These are phyloP conservation scores for Phytophthora brassicae DNA, from an alignment of 352 stramenopile species.

Conservation along the genomic window DNA sequence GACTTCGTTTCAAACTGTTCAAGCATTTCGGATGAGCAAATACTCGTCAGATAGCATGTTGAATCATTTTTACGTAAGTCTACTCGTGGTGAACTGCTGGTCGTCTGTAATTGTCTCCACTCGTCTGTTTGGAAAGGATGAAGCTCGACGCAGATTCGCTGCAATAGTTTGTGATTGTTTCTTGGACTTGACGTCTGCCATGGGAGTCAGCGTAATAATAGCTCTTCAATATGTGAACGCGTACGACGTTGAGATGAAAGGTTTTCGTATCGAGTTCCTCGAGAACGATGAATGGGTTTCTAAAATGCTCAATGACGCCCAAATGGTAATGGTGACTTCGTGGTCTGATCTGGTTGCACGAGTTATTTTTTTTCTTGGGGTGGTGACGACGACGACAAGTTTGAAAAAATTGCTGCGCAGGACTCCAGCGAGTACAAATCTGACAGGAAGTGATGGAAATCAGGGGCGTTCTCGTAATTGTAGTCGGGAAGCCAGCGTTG, in stretches of 20 bases:
- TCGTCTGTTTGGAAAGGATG: not conserved
- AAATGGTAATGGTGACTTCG: constrained; percentile 20
- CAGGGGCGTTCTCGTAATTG: no score
- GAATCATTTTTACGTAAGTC: constrained; percentile 24
- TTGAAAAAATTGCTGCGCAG: constrained; percentile 13
- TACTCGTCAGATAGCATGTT: constrained; percentile 3
- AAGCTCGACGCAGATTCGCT: constrained; percentile 6
- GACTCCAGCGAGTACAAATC: no score
- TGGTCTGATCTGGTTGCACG: constrained; percentile 16
- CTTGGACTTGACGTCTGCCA: constrained; percentile 10
- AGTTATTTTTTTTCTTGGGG: constrained; percentile 8
- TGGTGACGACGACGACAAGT: constrained; percentile 11
- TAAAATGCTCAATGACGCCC: constrained; percentile 14
- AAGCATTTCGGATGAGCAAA: constrained; percentile 6
- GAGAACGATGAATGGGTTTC: constrained; percentile 20
- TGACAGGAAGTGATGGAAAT: no score
- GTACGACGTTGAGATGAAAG: not conserved
- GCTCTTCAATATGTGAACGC: constrained; percentile 5
- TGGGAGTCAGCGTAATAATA: constrained; percentile 6
- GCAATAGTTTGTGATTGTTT: constrained; percentile 8
- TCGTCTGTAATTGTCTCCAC: constrained; percentile 6
- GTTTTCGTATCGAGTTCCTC: not conserved
- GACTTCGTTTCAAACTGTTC: constrained; percentile 15
- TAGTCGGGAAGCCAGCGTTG: no score
- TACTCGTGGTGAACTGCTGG: constrained; percentile 25